Conservation (phyloP, 2,329 filamentous ascomycete genomes). For the Claviceps purpurea region DNA sequence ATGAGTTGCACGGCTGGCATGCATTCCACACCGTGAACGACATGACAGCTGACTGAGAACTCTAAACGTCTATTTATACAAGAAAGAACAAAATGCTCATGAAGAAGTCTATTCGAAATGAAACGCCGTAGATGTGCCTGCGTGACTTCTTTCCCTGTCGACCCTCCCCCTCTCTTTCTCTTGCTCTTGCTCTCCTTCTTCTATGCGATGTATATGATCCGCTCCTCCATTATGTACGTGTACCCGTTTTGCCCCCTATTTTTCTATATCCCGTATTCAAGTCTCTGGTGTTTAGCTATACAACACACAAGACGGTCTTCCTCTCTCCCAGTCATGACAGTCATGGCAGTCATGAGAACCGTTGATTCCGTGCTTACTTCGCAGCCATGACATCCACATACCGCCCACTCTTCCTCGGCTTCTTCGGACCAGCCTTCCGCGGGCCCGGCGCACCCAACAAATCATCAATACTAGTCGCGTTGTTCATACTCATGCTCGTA, state of each 20-base stretch:
- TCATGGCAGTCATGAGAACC: background rate
- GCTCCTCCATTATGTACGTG: background rate
- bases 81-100: too few species aligned
- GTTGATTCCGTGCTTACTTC: conserved; percentile 13
- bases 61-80: too few species aligned
- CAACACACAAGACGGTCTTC: background rate
- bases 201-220: background rate
- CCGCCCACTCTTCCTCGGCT: conserved; percentile 67
- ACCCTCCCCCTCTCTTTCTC: background rate
- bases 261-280: background rate
- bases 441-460: conserved; percentile 63
- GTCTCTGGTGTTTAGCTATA: background rate
- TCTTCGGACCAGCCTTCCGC: conserved; percentile 52
- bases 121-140: conserved; percentile 2
- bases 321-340: background rate
- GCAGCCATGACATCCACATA: conserved; percentile 97
- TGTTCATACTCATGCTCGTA: conserved; percentile 80
- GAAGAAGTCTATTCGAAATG: background rate
- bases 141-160: too few species aligned
- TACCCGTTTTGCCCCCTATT: background rate
- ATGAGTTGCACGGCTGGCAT: too few species aligned
- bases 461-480: conserved; percentile 91
- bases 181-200: background rate
- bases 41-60: background rate
- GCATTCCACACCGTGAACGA: too few species aligned